A percentile compares a stretch with the other conserved stretches of the same genome.
These are phyloP conservation scores for Kockovaella imperatae DNA, from an alignment of 768 basidiomycete genomes.

Conservation along the genomic window DNA sequence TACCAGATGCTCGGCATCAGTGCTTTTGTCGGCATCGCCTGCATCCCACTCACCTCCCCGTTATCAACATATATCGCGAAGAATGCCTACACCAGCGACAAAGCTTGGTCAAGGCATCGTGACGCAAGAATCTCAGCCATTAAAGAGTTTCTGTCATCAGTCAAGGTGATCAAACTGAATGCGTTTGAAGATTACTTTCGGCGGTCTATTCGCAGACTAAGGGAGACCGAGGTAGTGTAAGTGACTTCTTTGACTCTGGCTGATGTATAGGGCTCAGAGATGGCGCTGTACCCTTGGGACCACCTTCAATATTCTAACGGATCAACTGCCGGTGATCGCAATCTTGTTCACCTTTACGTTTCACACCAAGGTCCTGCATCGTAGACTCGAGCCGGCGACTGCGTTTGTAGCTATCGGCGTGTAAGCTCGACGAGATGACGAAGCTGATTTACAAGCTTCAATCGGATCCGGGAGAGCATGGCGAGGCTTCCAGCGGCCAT, in stretches of 20 bases:
- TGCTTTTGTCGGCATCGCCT: constrained; percentile 32
- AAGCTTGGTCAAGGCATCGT: constrained; percentile 16
- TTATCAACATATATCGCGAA: constrained; percentile 14
- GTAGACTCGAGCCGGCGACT: constrained; percentile 24
- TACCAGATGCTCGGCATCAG: constrained; percentile 33
- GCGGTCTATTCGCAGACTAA: constrained; percentile 13
- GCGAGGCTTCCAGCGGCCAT: constrained; percentile 15
- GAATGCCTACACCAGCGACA: constrained; percentile 28
- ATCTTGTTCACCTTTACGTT: constrained; percentile 29
- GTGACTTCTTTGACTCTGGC: constrained; percentile 5
- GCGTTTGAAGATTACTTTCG: constrained; percentile 31
- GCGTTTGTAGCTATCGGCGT: constrained; percentile 36
- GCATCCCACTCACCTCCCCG: constrained; percentile 25
- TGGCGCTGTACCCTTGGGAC: constrained; percentile 36
- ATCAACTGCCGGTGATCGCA: constrained; percentile 24
- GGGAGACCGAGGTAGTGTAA: constrained; percentile 31
- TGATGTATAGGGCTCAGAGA: constrained; percentile 28
- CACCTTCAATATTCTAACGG: constrained; percentile 31
- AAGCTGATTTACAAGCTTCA: constrained; percentile 7
- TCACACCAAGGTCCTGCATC: constrained; percentile 33
- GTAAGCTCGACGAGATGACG: constrained; percentile 7
- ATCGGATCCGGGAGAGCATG: constrained; percentile 23
- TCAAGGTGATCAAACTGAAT: constrained; percentile 42
- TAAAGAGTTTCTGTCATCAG: constrained; percentile 31
- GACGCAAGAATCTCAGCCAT: constrained; percentile 33